Conservation (phyloP, 2,329 filamentous ascomycete genomes). For the Septoria linicola region DNA sequence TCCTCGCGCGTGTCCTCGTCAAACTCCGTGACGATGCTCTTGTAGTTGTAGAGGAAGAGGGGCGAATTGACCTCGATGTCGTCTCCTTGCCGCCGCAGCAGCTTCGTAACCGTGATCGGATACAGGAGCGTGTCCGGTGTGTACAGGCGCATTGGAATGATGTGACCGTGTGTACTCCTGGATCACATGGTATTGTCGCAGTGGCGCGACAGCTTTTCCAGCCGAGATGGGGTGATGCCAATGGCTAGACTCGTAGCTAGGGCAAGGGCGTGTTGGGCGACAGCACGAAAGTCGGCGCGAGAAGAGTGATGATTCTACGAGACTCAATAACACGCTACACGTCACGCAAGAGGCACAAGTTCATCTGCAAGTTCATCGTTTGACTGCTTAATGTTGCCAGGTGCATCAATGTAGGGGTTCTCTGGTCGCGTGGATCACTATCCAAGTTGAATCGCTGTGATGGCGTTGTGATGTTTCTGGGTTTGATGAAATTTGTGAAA, state of each 20-base stretch:
- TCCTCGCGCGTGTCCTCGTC: constrained; percentile 70
- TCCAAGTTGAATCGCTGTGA: not conserved
- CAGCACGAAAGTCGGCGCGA: not conserved
- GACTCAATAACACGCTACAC: constrained; percentile 23
- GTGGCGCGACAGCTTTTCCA: constrained; percentile 12
- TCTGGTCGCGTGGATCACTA: constrained; percentile 10
- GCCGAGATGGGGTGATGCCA: not conserved
- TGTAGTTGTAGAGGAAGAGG: constrained; percentile 84
- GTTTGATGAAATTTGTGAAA: not conserved
- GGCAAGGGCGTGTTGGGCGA: not conserved
- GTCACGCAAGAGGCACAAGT: constrained; percentile 24
- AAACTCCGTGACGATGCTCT: constrained; percentile 65
- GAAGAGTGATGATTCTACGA: constrained; percentile 1
- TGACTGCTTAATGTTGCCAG: constrained; percentile 21
- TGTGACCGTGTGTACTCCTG: constrained; percentile 2
- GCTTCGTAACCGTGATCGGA: constrained; percentile 85
- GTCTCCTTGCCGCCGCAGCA: constrained; percentile 75
- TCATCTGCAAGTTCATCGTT: constrained; percentile 26
- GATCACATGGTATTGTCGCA: constrained; percentile 31
- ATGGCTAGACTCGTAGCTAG: not conserved
- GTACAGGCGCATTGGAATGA: constrained; percentile 48
- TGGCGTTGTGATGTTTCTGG: not conserved
- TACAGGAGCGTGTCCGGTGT: constrained; percentile 67
- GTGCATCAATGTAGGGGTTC: constrained; percentile 17
- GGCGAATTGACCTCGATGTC: constrained; percentile 71